A percentile compares a stretch with the other conserved stretches of the same genome.
Conservation (phyloP, 257 asterid genomes). For the Solanum chiquidenum region DNA sequence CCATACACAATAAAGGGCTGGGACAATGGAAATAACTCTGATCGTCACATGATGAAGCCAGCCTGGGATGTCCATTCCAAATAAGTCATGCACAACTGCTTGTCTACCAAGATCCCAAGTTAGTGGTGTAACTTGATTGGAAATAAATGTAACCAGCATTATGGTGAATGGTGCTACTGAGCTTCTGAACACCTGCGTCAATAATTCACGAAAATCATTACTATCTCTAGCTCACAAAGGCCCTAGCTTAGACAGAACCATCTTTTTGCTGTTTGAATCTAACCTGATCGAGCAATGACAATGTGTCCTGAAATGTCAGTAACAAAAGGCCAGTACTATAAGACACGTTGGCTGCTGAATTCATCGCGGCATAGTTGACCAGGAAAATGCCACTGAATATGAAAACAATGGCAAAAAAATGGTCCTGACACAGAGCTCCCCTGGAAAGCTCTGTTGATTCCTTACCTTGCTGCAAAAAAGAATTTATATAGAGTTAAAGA, state of each 20-base stretch:
- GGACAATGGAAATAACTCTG: conserved; percentile 68
- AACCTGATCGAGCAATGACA: conserved; percentile 92
- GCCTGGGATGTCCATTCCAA: conserved; percentile 68
- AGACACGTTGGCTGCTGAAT: conserved; percentile 62
- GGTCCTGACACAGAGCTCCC: conserved; percentile 62
- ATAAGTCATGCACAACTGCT: conserved; percentile 41
- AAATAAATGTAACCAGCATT: conserved; percentile 43
- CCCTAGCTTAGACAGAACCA: neutral
- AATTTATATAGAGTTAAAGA: neutral
- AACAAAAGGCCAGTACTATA: conserved; percentile 51
- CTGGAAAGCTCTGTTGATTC: conserved; percentile 32
- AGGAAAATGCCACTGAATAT: conserved; percentile 78
- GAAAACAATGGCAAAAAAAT: conserved; percentile 68
- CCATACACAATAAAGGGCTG: conserved; percentile 82
- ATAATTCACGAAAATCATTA: conserved; percentile 4
- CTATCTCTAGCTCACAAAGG: neutral
- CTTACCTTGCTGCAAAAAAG: conserved; percentile 51
- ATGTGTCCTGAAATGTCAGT: conserved; percentile 71
- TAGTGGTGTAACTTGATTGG: conserved; percentile 66
- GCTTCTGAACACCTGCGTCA: conserved; percentile 66
- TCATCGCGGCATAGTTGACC: conserved; percentile 58
- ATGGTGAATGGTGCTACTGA: conserved; percentile 53
- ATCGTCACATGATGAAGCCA: conserved; percentile 93
- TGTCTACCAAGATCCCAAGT: conserved; percentile 76
- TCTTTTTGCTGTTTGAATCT: conserved; percentile 4